Conservation (phyloP, 352 stramenopile genomes). For the Phytopythium ostracodes region DNA sequence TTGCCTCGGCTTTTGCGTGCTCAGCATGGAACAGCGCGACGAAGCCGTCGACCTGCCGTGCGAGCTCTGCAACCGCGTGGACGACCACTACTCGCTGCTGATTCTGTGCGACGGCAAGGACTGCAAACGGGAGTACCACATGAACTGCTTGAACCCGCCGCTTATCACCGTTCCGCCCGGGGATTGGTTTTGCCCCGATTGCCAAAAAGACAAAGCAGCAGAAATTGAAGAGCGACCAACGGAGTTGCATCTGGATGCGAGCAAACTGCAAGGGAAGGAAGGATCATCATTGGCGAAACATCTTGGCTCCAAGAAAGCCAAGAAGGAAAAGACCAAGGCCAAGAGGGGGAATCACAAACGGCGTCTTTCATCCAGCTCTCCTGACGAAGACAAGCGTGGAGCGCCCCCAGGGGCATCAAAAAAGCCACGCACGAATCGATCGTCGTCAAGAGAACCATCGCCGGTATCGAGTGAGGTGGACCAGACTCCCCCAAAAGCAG, state of each 20-base stretch:
- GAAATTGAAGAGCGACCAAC: constrained; percentile 22
- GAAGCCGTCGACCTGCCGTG: constrained; percentile 78
- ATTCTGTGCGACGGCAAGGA: constrained; percentile 82
- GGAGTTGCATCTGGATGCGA: neutral
- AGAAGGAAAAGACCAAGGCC: constrained; percentile 54
- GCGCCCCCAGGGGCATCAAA: constrained; percentile 25
- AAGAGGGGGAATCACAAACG: constrained; percentile 54
- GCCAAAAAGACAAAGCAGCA: constrained; percentile 31
- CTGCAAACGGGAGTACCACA: constrained; percentile 85
- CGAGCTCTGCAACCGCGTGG: constrained; percentile 75
- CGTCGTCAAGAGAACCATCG: constrained; percentile 41
- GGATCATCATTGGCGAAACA: constrained; percentile 5
- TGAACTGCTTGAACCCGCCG: constrained; percentile 75
- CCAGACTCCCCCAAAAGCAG: constrained; percentile 28
- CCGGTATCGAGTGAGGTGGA: constrained; percentile 24
- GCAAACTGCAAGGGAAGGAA: neutral
- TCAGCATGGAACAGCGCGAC: constrained; percentile 64
- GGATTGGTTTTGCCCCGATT: constrained; percentile 80
- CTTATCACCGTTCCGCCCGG: constrained; percentile 55
- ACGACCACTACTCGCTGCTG: constrained; percentile 75
- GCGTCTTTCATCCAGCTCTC: constrained; percentile 39
- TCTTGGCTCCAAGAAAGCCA: constrained; percentile 28
- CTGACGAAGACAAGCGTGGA: constrained; percentile 23
- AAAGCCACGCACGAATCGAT: constrained; percentile 35
- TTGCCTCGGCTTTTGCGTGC: neutral